These are phyloP conservation scores for Sporothrix sp. DNA, from an alignment of 2,329 filamentous ascomycete species.

Conservation along the genomic window DNA sequence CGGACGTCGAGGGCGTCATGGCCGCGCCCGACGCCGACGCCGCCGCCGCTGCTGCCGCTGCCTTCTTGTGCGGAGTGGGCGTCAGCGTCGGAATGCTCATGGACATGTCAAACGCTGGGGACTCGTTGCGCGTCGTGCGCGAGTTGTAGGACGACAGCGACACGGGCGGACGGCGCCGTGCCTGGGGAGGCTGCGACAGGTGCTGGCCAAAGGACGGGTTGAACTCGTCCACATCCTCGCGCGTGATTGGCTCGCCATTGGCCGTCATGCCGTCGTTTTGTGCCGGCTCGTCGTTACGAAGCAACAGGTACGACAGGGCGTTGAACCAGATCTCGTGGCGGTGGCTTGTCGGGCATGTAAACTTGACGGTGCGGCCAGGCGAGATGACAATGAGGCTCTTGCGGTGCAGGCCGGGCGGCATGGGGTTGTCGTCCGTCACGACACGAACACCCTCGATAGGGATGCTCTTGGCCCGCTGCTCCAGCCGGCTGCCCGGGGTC, in stretches of 20 bases:
- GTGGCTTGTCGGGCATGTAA: conserved; percentile 87
- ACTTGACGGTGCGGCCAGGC: conserved; percentile 80
- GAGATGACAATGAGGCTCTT: conserved; percentile 89
- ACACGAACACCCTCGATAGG: conserved; percentile 88
- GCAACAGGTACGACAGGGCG: conserved; percentile 81
- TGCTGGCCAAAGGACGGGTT: conserved; percentile 51
- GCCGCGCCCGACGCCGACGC: conserved; percentile 24
- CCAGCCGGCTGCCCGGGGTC: conserved; percentile 60
- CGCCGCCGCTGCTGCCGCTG: conserved; percentile 23
- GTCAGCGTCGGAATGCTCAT: conserved; percentile 49
- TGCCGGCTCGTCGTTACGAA: conserved; percentile 51
- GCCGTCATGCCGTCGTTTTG: conserved; percentile 46
- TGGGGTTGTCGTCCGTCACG: conserved; percentile 87
- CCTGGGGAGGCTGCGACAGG: conserved; percentile 30
- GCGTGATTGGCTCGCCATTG: conserved; percentile 40
- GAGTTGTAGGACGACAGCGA: conserved; percentile 78
- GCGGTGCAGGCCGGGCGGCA: conserved; percentile 85
- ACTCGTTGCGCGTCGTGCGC: conserved; percentile 56
- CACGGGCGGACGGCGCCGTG: conserved; percentile 37
- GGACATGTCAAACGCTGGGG: conserved; percentile 41
- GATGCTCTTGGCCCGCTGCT: conserved; percentile 78
- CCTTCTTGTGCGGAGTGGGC: conserved; percentile 34
- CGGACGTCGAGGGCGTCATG: conserved; percentile 10
- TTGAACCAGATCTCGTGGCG: conserved; percentile 99
- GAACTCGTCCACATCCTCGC: conserved; percentile 66